Conservation (phyloP, 2,329 filamentous ascomycete genomes). For the Xenosphaeropsis pyriputrescens region DNA sequence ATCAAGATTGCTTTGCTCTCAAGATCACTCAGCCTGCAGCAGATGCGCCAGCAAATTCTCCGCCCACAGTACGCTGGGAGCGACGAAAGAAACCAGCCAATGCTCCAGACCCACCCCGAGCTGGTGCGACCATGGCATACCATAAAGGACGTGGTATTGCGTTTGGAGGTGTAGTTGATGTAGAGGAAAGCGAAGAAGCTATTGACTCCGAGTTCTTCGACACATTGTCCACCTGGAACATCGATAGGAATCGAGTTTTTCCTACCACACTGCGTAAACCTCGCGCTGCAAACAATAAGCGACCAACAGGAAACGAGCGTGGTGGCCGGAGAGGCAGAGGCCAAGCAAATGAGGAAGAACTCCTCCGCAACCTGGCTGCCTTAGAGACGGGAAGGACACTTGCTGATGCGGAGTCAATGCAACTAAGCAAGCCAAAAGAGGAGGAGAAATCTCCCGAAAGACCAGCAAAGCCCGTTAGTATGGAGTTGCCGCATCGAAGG, state of each 20-base stretch:
- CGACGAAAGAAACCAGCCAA: slow-evolving; percentile 86
- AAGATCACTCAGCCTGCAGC: slow-evolving; percentile 59
- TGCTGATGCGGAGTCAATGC: slow-evolving; percentile 32
- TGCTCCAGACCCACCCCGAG: slow-evolving; percentile 65
- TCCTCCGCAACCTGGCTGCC: slow-evolving; percentile 73
- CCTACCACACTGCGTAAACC: slow-evolving; percentile 64
- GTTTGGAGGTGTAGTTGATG: slow-evolving; percentile 90
- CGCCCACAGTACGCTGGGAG: slow-evolving; percentile 78
- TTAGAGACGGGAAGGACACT: slow-evolving; percentile 62
- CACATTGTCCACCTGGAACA: slow-evolving; percentile 79
- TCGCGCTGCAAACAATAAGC: slow-evolving; percentile 48
- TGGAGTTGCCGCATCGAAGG: slow-evolving; percentile 76
- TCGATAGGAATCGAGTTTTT: slow-evolving; percentile 92
- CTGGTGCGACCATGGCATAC: slow-evolving; percentile 84
- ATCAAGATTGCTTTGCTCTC: slow-evolving; percentile 91
- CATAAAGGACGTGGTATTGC: slow-evolving; percentile 87
- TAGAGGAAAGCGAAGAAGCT: slow-evolving; percentile 81
- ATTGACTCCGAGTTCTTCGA: slow-evolving; percentile 98
- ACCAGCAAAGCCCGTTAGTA: slow-evolving; percentile 47
- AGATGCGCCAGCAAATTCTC: slow-evolving; percentile 49
- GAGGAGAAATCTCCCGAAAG: slow-evolving; percentile 38
- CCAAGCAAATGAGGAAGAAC: slow-evolving; percentile 82
- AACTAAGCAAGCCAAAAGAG: slow-evolving; percentile 31
- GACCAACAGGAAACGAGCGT: slow-evolving; percentile 35
- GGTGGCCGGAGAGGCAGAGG: slow-evolving; percentile 55